phyloP scores from a whole-genome alignment of 352 stramenopile species.

The Globisporangium middletonii region DNA sequence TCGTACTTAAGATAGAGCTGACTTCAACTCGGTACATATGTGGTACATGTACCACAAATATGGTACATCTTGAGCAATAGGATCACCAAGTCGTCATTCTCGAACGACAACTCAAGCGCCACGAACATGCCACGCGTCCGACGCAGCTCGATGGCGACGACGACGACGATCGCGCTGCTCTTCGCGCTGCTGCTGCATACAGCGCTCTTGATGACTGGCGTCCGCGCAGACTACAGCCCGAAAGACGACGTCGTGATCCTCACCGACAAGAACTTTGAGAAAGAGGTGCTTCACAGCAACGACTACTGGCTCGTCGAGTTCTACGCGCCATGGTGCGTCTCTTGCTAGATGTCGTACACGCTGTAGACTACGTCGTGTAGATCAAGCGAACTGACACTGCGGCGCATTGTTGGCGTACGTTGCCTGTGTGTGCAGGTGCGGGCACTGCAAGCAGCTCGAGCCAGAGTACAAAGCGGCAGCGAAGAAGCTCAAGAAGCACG shows the following conservation, averaged over 20 bases:
- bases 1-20: too few species aligned
- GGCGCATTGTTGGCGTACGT: neutral
- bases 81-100: neutral
- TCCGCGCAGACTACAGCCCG: slow-evolving; percentile 31
- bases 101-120: too few species aligned
- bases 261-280: slow-evolving; percentile 81
- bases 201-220: neutral
- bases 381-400: neutral
- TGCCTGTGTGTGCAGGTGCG: slow-evolving; percentile 45
- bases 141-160: neutral
- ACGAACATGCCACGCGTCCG: neutral
- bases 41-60: too few species aligned
- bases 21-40: too few species aligned
- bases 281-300: slow-evolving; percentile 66
- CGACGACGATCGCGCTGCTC: neutral
- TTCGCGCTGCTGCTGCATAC: slow-evolving; percentile 3
- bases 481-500: slow-evolving; percentile 79
- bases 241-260: slow-evolving; percentile 63
- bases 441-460: slow-evolving; percentile 89
- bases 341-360: neutral
- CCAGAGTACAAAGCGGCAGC: slow-evolving; percentile 87
- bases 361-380: neutral
- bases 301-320: slow-evolving; percentile 93
- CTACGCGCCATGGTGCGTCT: slow-evolving; percentile 82
- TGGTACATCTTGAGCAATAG: too few species aligned